These are phyloP conservation scores for Choiromyces venosus DNA, from an alignment of 495 filamentous ascomycete genomes.

Conservation along the genomic window DNA sequence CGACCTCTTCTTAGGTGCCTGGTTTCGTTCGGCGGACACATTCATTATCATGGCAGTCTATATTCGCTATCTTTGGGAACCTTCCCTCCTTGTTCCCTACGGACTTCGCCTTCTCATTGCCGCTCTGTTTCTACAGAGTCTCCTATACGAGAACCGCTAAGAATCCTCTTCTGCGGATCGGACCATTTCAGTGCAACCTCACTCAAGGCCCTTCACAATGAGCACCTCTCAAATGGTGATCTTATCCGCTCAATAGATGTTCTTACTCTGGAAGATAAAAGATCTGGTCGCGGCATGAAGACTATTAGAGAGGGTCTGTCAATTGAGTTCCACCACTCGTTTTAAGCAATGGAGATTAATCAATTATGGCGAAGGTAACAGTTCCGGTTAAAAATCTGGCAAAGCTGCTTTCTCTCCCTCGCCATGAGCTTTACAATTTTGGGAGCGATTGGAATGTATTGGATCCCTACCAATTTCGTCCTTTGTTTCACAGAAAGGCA, in stretches of 20 bases:
- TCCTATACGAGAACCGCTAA: constrained; percentile 51
- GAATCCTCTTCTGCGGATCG: constrained; percentile 94
- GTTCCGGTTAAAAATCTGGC: constrained; percentile 71
- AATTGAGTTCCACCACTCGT: constrained; percentile 10
- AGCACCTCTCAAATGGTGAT: constrained; percentile 51
- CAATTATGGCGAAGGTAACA: constrained; percentile 39
- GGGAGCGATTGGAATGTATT: constrained; percentile 65
- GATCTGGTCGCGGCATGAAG: constrained; percentile 66
- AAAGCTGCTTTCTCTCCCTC: constrained; percentile 54
- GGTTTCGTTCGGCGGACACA: background rate
- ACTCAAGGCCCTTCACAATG: constrained; percentile 61
- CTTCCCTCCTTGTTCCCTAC: background rate
- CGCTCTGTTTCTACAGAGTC: constrained; percentile 14
- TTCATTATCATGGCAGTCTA: background rate
- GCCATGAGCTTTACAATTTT: constrained; percentile 75
- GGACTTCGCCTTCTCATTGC: constrained; percentile 8
- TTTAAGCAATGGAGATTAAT: constrained; percentile 17
- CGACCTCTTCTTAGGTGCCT: background rate
- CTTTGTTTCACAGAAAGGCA: background rate
- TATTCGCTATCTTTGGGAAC: background rate
- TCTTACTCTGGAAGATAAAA: constrained; percentile 71
- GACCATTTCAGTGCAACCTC: constrained; percentile 85
- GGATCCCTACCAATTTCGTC: background rate
- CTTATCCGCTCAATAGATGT: constrained; percentile 81
- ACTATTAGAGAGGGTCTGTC: constrained; percentile 61